Evolutionary conservation across 2,329 filamentous ascomycete genomes (phyloP), one percentile per base, ranked within the genome.

Genomic region (Cordyceps pruinosa): DNA sequence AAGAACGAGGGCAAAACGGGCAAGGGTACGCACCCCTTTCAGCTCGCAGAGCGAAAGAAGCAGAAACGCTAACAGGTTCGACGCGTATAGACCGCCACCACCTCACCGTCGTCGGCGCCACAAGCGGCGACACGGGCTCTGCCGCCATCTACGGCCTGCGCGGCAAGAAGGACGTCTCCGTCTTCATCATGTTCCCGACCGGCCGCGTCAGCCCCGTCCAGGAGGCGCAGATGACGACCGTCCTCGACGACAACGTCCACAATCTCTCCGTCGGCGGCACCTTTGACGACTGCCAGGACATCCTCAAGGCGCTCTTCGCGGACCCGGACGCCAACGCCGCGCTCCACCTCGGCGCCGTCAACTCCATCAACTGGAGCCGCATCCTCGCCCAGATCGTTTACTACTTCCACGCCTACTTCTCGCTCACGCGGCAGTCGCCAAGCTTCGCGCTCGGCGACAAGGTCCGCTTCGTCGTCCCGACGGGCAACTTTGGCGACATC

Each of bases 241-340:
- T 94, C 28, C 77, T 90, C 41, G 94, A 97, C 70, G 75, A 82
- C 59, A 97, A 97, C 69, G 92, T 97, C 34, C 90, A 97, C 79
- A 96, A 96, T 72, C 76, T 97, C 47, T 85, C 89, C 54, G 88
- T 97, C 13, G 85, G 88, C 50, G 94, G 93, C 58, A 95, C 90
- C 0, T 97, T 97, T 69, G 93, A 97, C 68, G 91, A 97, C 70
- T 97, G 94, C 74, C 93, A 97, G 83, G 91, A 96, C 72, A 95
- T 94, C 58, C 88, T 99, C 70, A 97, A 99, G 75, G 86, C 89
- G 1, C 81, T 99, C 50, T 97, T 97, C 69, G 86, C 85, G 61
- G 93, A 99, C 66, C 78, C 87, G 3, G 85, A 91, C 56, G 88
- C 89, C 70, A 97, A 97, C 78, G 77, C 81, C 64, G 85, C 83